phyloP scores from a whole-genome alignment of 306 rosid genomes.

The Echinosophora koreensis region DNA sequence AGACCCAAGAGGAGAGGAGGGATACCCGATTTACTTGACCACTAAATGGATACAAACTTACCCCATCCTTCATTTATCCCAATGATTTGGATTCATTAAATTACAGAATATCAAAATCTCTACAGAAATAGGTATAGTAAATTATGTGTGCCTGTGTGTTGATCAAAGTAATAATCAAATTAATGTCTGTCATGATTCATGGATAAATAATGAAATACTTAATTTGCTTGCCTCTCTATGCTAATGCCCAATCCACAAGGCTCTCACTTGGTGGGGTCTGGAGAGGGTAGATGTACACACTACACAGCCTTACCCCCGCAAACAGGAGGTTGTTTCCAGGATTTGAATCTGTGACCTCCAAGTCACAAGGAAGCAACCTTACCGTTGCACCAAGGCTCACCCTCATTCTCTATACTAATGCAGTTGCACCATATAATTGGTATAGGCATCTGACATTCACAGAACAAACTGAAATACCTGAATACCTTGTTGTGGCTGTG shows the following conservation, averaged over 20 bases:
- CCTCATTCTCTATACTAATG: too few species aligned
- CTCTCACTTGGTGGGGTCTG: too few species aligned
- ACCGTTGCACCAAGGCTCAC: too few species aligned
- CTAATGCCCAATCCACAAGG: too few species aligned
- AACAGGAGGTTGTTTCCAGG: too few species aligned
- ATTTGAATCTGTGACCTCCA: too few species aligned
- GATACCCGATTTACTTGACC: neutral
- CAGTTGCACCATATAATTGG: neutral
- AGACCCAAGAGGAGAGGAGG: neutral
- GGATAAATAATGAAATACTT: neutral
- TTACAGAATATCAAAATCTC: conserved; percentile 4
- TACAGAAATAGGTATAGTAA: neutral
- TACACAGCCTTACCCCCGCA: too few species aligned
- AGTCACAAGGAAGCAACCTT: too few species aligned
- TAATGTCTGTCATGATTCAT: neutral
- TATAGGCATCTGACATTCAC: conserved; percentile 22
- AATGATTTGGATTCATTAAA: conserved; percentile 10
- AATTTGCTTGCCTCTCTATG: neutral
- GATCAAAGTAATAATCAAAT: conserved; percentile 17
- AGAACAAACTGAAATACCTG: conserved; percentile 63
- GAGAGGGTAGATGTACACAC: too few species aligned
- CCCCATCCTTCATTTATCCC: conserved; percentile 27
- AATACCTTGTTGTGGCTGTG: conserved; percentile 97
- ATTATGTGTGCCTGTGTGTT: neutral
- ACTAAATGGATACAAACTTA: conserved; percentile 31